Conservation (phyloP, 2,329 filamentous ascomycete genomes). For the Mariannaea elegans region DNA sequence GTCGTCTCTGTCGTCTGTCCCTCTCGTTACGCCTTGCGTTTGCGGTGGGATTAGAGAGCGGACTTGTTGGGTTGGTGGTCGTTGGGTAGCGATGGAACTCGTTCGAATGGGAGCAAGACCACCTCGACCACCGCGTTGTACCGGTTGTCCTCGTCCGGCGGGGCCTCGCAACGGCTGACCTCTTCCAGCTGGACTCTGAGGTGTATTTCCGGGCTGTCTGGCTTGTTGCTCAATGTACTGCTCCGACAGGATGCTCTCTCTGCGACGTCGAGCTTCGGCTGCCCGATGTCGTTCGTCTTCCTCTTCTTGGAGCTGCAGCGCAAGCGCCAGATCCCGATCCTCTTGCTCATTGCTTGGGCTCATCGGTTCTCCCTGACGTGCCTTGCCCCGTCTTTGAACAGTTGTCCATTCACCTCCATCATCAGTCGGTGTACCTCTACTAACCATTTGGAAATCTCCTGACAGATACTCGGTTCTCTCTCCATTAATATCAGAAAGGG, state of each 20-base stretch:
- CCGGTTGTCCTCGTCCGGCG: slow-evolving; percentile 22
- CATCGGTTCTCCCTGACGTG: slow-evolving; percentile 37
- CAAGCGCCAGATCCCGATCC: slow-evolving; percentile 87
- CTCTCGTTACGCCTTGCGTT: slow-evolving; percentile 47
- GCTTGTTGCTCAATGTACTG: slow-evolving; percentile 75
- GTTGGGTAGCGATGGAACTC: slow-evolving; percentile 22
- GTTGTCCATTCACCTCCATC: slow-evolving; percentile 62
- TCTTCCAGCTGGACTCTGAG: slow-evolving; percentile 23
- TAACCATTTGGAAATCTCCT: slow-evolving; percentile 89
- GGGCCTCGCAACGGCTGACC: slow-evolving; percentile 24
- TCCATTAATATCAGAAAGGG: slow-evolving; percentile 86
- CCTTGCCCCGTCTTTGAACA: slow-evolving; percentile 52
- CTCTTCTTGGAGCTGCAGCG: slow-evolving; percentile 92
- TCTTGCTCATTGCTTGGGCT: slow-evolving; percentile 70
- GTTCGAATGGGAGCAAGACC: slow-evolving; percentile 36
- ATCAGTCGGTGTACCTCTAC: slow-evolving; percentile 52
- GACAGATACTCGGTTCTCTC: slow-evolving; percentile 85
- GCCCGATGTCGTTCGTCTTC: slow-evolving; percentile 83
- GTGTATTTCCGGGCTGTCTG: slow-evolving; percentile 43
- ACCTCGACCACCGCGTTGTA: slow-evolving; percentile 8
- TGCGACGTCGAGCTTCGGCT: slow-evolving; percentile 67
- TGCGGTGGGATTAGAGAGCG: slow-evolving; percentile 53
- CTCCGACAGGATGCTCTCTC: slow-evolving; percentile 75
- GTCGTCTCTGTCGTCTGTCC: slow-evolving; percentile 55
- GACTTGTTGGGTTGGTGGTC: slow-evolving; percentile 41